These are phyloP conservation scores for Discostella stelligeroides DNA, from an alignment of 108 stramenopile species.

Conservation along the genomic window DNA sequence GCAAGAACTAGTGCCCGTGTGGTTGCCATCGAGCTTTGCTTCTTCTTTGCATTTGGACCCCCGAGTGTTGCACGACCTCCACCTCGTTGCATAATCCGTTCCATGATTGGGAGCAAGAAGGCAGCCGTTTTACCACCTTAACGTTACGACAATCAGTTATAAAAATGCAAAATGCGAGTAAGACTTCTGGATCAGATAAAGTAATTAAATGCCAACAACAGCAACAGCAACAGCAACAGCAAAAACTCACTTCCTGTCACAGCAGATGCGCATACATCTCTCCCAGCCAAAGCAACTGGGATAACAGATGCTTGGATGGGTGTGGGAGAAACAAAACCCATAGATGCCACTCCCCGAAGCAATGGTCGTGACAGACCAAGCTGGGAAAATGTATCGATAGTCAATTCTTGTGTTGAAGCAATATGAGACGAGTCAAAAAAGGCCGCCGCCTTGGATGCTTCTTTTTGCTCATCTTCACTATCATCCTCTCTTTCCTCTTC, in stretches of 20 bases:
- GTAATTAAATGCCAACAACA: too few relatives aligned
- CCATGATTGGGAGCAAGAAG: slow-evolving; percentile 94
- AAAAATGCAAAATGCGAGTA: not conserved
- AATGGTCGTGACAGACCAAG: slow-evolving; percentile 93
- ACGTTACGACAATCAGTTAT: slow-evolving; percentile 2
- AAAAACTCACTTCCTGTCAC: slow-evolving; percentile 60
- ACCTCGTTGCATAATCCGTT: slow-evolving; percentile 90
- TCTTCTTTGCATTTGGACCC: slow-evolving; percentile 28
- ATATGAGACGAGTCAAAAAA: slow-evolving; percentile 64
- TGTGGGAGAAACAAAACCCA: slow-evolving; percentile 96
- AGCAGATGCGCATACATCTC: slow-evolving; percentile 95
- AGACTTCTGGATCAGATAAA: not conserved
- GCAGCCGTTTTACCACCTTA: slow-evolving; percentile 96
- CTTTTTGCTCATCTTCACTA: slow-evolving; percentile 56
- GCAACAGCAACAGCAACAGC: slow-evolving; percentile 17
- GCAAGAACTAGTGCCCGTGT: slow-evolving; percentile 87
- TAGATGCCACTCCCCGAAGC: slow-evolving; percentile 90
- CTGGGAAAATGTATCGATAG: slow-evolving; percentile 82
- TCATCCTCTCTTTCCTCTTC: slow-evolving; percentile 42
- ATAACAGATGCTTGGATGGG: slow-evolving; percentile 92
- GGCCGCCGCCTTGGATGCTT: slow-evolving; percentile 68
- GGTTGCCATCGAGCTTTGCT: slow-evolving; percentile 42
- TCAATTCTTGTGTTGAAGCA: slow-evolving; percentile 21
- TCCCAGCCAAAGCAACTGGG: slow-evolving; percentile 90
- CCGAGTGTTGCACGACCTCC: slow-evolving; percentile 49